Base-by-base conservation (phyloP, 1,284 basidiomycete species). In the Abortiporus biennis region DNA sequence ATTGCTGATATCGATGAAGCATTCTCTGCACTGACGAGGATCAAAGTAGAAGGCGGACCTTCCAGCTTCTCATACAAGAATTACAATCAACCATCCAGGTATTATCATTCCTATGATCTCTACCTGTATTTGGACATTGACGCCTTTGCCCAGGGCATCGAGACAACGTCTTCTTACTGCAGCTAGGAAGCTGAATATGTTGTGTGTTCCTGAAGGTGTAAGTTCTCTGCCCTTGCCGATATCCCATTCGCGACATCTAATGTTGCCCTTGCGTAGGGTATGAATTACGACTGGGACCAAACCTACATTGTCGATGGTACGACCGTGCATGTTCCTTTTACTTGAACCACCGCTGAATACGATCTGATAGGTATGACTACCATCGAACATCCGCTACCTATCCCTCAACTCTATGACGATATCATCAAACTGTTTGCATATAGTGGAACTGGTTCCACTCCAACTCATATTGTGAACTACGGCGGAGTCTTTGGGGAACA, bases 261-360 rank as follows among this genome's bases (percentile, higher is more conserved):
- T n/a, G n/a, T 42, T 24, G 15, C 6, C 3, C 21, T 22, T n/a
- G 17, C 22, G 6, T 31, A 73, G 71, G 83, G 83, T 6, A 83
- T 83, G 79, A 84, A 82, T 52, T 76, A 68, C 29, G 82, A 85
- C 49, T 86, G 84, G 84, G 80, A 85, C 50, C 58, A 77, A 50
- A 84, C 83, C 0, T 86, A 85, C 50, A 83, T 86, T 40, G 61
- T 81, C 19, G 83, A 85, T 51, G 83, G 82, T 76, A 48, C 48
- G 64, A 48, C 6, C n/a, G 8, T 30, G 29, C 36, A 36, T 21
- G n/a, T 9, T 27, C 11, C 6, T n/a, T 19, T 6, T 4, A 15
- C 21, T 6, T n/a, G n/a, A n/a, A 21, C 20, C n/a, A 35, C 4
- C 24, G 17, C 20, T 42, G n/a, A 41, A 15, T 40, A 11, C 36